Base-by-base conservation (phyloP, 768 basidiomycete genomes). In the Rhizopogon salebrosus region DNA sequence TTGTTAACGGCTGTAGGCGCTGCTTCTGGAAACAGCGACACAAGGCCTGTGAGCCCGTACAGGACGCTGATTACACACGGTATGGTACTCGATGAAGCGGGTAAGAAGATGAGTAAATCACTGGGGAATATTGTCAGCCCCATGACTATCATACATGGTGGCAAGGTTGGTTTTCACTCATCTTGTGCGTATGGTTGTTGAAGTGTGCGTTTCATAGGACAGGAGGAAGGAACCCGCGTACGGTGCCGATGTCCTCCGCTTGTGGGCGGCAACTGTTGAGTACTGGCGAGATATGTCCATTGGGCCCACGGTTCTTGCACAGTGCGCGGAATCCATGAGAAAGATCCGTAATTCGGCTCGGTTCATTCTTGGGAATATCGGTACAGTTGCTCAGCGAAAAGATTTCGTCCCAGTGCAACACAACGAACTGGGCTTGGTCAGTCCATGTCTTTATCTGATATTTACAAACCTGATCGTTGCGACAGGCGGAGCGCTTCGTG, bases 51-150 rank as follows among this genome's bases (percentile, higher is more conserved):
- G 22, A 72, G 72, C 42, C 86, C 95, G 10, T 99, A 93, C 64
- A 76, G 76, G 36, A 75, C 83, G 4, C 70, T 99, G 54, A 86
- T 99, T 58, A 98, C 95, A 1, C 95, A 99, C 65, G 97, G 95
- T 0, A 95, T 99, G 84, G 91, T 97, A 4, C 79, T 98, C 5
- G 97, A 98, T 60, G 83, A 92, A 64, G 70, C 78, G 11, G 94
- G 93, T 3, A 84, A 85, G 72, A 83, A 92, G 72, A 99, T 99
- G 95, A 98, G 95, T 80, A 99, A 99, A 74, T 93, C 90, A 1
- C 67, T 90, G 8, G 95, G 95, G 0, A 99, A 99, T 62, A 84
- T 97, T 23, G 68, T 95, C 45, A 91, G 86, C 60, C 95, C 95
- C 0, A 72, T 89, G 74, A 81, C 80, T 0, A 75, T 98, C 53